These are phyloP conservation scores for Mycosarcoma mackinlayi DNA, from an alignment of 1,284 basidiomycete genomes.

Conservation along the genomic window DNA sequence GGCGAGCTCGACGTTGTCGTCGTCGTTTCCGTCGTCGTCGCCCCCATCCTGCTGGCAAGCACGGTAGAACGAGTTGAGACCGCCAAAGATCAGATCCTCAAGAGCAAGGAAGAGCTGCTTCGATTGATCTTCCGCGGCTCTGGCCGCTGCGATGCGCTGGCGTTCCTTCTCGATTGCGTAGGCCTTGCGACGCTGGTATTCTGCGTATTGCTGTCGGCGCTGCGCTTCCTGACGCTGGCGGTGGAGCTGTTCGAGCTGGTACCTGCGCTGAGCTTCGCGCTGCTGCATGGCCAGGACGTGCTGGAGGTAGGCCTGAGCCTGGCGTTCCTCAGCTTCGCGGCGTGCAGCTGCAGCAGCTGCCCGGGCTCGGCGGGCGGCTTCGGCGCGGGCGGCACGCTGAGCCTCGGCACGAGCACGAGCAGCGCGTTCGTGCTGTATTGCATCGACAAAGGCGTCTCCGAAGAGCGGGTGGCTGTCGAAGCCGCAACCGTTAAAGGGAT, in stretches of 20 bases:
- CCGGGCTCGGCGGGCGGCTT: conserved; percentile 33
- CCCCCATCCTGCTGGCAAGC: conserved; percentile 21
- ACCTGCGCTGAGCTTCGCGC: conserved; percentile 39
- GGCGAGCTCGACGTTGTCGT: conserved; percentile 21
- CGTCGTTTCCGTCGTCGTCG: conserved; percentile 19
- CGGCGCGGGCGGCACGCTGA: conserved; percentile 30
- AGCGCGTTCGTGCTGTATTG: conserved; percentile 42
- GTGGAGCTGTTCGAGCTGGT: conserved; percentile 42
- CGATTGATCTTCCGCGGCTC: conserved; percentile 34
- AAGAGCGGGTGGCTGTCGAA: conserved; percentile 46
- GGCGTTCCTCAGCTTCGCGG: conserved; percentile 40
- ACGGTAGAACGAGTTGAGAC: conserved; percentile 27
- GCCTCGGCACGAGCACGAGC: conserved; percentile 37
- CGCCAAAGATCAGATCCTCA: conserved; percentile 43
- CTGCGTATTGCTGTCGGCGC: conserved; percentile 40
- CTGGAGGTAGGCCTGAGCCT: conserved; percentile 41
- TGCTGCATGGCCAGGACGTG: conserved; percentile 42
- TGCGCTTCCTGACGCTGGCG: conserved; percentile 42
- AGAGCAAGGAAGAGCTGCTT: conserved; percentile 47
- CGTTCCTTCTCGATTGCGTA: conserved; percentile 46
- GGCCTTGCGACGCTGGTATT: conserved; percentile 50
- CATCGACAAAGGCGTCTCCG: conserved; percentile 28
- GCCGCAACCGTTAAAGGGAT: conserved; percentile 31
- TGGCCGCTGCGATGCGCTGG: conserved; percentile 28
- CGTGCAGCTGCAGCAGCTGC: conserved; percentile 28